Base-by-base conservation (phyloP, 495 filamentous ascomycete species). In the Parmelia sp. region DNA sequence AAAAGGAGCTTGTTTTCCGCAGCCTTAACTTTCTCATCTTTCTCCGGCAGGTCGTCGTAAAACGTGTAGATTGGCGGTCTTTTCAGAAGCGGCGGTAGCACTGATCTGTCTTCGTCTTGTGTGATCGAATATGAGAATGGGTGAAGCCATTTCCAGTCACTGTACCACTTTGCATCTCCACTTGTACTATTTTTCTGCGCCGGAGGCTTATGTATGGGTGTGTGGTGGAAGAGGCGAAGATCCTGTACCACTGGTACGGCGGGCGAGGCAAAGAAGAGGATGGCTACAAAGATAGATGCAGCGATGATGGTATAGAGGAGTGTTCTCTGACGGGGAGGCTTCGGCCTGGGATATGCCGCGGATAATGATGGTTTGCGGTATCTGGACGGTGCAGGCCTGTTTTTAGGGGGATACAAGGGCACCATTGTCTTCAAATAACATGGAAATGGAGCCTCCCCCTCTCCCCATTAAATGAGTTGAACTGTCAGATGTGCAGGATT, bases 31-130 rank as follows among this genome's bases (percentile, higher is more conserved):
- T 79, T 79, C 60, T 81, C 78, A 51, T 85, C 84, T 67, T 85
- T 83, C 66, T 88, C 81, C 15, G 65, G 71, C 10, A 81, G 84
- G 27, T 83, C 76, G 67, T 96, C 90, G 71, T 96, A 96, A 74
- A 90, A 98, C 59, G 92, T 96, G 74, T 96, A 97, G 53, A 97
- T 85, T n/a, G 86, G 83, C 23, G 88, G 85, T 37, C 93, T 83
- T 44, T 84, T 77, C 29, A 67, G 72, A n/a, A 92, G 74, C 6
- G 91, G 88, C 62, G 94, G 94, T 5, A 98, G 86, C 62, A 96
- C 85, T n/a, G 89, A 86, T 55, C 92, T 82, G 65, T 86, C 85
- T 75, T 96, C 92, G 68, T 96, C 92, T 40, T 91, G 80, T 0
- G 92, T 95, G 56, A 94, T 82, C 35, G 86, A 82, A 36, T 85